Evolutionary conservation across 2,329 filamentous ascomycete genomes (phyloP).

Genomic region (Cercospora sojina): DNA sequence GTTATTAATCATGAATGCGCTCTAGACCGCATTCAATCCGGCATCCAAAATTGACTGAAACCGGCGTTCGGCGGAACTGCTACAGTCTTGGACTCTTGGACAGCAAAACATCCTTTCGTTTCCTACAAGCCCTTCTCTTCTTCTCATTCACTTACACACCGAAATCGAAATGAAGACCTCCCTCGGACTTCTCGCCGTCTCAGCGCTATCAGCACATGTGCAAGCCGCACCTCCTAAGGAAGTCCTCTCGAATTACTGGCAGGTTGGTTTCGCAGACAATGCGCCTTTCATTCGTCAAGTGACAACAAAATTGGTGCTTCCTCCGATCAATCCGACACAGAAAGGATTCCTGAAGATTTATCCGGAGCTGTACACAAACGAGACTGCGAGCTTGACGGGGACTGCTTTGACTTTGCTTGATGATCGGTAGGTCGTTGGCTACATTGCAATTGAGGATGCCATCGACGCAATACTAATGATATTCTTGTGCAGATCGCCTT

Average conservation of each 20-base stretch:
- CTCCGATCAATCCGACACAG: background rate
- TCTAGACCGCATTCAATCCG: background rate
- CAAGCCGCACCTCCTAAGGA: background rate
- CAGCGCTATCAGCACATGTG: background rate
- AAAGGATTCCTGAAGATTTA: background rate
- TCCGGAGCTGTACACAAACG: background rate
- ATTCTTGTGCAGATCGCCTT: background rate
- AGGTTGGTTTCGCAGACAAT: background rate
- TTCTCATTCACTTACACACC: background rate
- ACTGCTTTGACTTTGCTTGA: slow-evolving; percentile 1
- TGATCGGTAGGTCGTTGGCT: background rate
- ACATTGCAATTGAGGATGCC: background rate
- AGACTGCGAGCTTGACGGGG: slow-evolving; percentile 1
- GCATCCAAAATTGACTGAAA: background rate
- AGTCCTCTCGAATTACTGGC: background rate
- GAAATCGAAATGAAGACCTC: background rate
- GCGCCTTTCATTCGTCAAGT: background rate
- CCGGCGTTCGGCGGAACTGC: background rate
- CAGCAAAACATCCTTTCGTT: background rate
- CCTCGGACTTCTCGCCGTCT: background rate
- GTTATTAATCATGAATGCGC: background rate
- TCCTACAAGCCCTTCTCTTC: background rate
- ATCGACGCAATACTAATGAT: background rate
- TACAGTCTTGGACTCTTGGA: background rate
- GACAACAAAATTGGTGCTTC: background rate